A percentile compares a stretch with the other conserved stretches of the same genome.
Conservation (phyloP, 768 basidiomycete genomes). For the Podaxis carcinomalis region DNA sequence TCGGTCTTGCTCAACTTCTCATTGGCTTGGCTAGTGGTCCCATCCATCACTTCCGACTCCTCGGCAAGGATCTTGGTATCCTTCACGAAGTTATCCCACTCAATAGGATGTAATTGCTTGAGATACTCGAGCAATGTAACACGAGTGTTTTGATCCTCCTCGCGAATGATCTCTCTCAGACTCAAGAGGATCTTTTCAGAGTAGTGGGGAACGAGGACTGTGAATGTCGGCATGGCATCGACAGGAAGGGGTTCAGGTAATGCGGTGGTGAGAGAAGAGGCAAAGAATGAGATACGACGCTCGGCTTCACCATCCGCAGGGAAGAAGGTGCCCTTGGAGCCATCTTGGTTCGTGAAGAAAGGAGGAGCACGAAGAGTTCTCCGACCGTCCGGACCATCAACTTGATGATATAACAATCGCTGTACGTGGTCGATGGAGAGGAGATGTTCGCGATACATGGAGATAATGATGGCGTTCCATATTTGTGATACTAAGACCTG, state of each 20-base stretch:
- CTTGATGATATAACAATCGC: conserved; percentile 94
- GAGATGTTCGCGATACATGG: conserved; percentile 99
- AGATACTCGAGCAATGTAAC: conserved; percentile 97
- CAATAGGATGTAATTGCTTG: conserved; percentile 96
- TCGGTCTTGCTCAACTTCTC: conserved; percentile 81
- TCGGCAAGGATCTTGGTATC: conserved; percentile 99
- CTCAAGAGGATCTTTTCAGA: conserved; percentile 98
- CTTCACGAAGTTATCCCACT: conserved; percentile 99
- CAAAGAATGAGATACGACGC: conserved; percentile 97
- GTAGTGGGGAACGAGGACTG: conserved; percentile 98
- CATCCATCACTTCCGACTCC: conserved; percentile 64
- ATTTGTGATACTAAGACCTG: conserved; percentile 92
- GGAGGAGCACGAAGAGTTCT: conserved; percentile 93
- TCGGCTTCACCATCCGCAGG: conserved; percentile 93
- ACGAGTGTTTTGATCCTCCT: conserved; percentile 94
- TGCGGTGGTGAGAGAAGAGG: conserved; percentile 93
- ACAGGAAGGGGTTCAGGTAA: conserved; percentile 94
- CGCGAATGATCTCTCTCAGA: conserved; percentile 95
- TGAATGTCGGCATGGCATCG: conserved; percentile 99
- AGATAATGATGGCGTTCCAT: conserved; percentile 99
- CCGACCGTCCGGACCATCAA: conserved; percentile 84
- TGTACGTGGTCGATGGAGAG: conserved; percentile 98
- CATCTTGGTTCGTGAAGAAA: conserved; percentile 94
- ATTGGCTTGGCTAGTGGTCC: conserved; percentile 48
- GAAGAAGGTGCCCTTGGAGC: conserved; percentile 83